phyloP scores from a whole-genome alignment of 371 early-diverging fungal species.

The Mucor racemosus region DNA sequence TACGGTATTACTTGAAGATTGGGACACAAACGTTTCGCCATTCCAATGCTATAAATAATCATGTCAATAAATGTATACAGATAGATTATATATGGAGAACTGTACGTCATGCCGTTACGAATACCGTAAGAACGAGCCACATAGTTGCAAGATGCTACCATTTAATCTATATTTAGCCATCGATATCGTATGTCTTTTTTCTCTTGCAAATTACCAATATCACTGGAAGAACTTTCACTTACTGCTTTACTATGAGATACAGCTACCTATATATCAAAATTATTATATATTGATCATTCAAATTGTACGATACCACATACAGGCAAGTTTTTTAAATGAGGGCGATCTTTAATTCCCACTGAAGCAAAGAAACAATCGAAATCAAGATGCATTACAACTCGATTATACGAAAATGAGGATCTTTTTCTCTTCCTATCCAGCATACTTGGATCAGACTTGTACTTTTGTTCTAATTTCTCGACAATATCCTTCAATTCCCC shows the following conservation, averaged over 20 bases:
- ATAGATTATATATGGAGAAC: background rate
- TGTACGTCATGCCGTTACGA: slow-evolving; percentile 75
- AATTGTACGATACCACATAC: slow-evolving; percentile 53
- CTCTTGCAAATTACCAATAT: slow-evolving; percentile 45
- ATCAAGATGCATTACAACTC: slow-evolving; percentile 76
- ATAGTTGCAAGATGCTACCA: slow-evolving; percentile 81
- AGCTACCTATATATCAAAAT: slow-evolving; percentile 31
- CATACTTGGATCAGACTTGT: slow-evolving; percentile 14
- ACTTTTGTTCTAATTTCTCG: slow-evolving; percentile 37
- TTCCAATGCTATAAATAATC: slow-evolving; percentile 32
- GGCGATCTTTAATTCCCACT: slow-evolving; percentile 72
- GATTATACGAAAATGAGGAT: background rate
- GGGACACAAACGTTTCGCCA: slow-evolving; percentile 69
- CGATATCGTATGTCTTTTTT: slow-evolving; percentile 15
- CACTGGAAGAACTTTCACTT: slow-evolving; percentile 42
- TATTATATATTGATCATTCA: slow-evolving; percentile 14
- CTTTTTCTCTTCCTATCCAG: slow-evolving; percentile 8
- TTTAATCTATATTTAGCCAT: background rate
- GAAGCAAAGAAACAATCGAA: slow-evolving; percentile 95
- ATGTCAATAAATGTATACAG: background rate
- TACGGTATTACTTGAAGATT: slow-evolving; percentile 64
- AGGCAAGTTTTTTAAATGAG: slow-evolving; percentile 65
- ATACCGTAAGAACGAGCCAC: slow-evolving; percentile 74
- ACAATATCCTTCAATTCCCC: slow-evolving; percentile 70
- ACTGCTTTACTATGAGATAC: slow-evolving; percentile 45